Evolutionary conservation across 2,329 filamentous ascomycete genomes (phyloP), one percentile per base, ranked within the genome.

Genomic region (Didymella glomerata): DNA sequence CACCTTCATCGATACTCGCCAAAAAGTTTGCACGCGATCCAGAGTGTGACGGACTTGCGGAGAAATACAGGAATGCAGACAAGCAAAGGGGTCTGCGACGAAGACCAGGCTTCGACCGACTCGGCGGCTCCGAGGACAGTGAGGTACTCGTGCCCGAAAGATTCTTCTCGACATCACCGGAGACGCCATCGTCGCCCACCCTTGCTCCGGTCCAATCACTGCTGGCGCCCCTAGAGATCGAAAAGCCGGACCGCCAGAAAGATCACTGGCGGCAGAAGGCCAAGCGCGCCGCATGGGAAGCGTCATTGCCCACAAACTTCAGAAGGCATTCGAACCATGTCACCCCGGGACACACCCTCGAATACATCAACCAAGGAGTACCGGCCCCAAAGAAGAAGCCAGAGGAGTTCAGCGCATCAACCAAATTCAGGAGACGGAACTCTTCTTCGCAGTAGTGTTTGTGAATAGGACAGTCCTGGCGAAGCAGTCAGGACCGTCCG

Each of bases 1-100:
- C 58, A 24, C 60, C 57, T 45, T 52, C 57, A 54, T 56, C 60
- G 1, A 66, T 66, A n/a, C 58, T 68, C 66, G 30, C 53, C 51
- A 42, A 28, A 30, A 40, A 49, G 6, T 18, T 27, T 3, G 5
- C 38, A 16, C 50, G 34, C 11, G 32, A 46, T 47, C n/a, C 47
- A 18, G 46, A 45, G 3, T 59, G 41, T 34, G 50, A 54, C 20
- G 32, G 46, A 47, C 49, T 50, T 13, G 22, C 42, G 40, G 41
- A 59, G 46, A 54, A 51, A 25, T 59, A 54, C 47, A 54, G 54
- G 32, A 51, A 51, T 30, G 56, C 56, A 47, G 50, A 59, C 18
- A 54, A 46, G 32, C 50, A 45, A 27, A 50, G 47, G 47, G 41
- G 46, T 24, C 22, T 59, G 22, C 50, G 56, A 30, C 50, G 56